phyloP scores from a whole-genome alignment of 768 basidiomycete species.

The Russula olivacea region DNA sequence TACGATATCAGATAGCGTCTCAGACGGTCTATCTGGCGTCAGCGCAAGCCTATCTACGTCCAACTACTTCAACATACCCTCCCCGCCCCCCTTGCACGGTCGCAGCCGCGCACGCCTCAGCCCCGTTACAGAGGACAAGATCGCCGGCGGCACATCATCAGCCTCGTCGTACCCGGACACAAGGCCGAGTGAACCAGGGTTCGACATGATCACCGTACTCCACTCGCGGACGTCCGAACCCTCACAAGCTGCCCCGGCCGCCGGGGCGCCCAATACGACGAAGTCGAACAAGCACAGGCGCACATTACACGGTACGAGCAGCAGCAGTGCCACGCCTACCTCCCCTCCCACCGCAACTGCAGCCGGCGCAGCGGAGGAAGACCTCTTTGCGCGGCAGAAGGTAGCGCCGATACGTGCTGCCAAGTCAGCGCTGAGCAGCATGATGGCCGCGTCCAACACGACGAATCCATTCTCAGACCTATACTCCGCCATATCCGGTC shows the following conservation, averaged over 20 bases:
- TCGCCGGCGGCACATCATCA: not conserved
- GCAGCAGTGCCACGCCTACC: not conserved
- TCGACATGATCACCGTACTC: slow-evolving; percentile 50
- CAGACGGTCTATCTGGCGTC: slow-evolving; percentile 55
- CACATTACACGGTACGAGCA: slow-evolving; percentile 23
- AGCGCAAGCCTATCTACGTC: slow-evolving; percentile 51
- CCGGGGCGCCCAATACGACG: not conserved
- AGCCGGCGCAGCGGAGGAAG: slow-evolving; percentile 18
- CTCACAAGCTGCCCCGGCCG: not conserved
- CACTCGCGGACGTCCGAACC: slow-evolving; percentile 26
- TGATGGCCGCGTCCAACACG: slow-evolving; percentile 58
- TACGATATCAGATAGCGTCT: slow-evolving; percentile 53
- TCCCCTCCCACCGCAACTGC: not conserved
- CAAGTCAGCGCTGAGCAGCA: slow-evolving; percentile 63
- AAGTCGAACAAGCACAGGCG: slow-evolving; percentile 12
- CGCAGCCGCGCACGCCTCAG: slow-evolving; percentile 49
- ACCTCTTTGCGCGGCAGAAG: slow-evolving; percentile 47
- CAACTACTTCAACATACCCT: slow-evolving; percentile 47
- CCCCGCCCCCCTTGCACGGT: slow-evolving; percentile 39
- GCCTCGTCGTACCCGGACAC: slow-evolving; percentile 27
- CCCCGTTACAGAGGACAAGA: slow-evolving; percentile 40
- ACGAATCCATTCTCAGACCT: slow-evolving; percentile 85
- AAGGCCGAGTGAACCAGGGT: slow-evolving; percentile 39
- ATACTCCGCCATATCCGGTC: slow-evolving; percentile 81
- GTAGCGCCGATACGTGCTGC: slow-evolving; percentile 39